Base-by-base conservation (phyloP, 2,329 filamentous ascomycete genomes). In the Rhynchosporium agropyri region DNA sequence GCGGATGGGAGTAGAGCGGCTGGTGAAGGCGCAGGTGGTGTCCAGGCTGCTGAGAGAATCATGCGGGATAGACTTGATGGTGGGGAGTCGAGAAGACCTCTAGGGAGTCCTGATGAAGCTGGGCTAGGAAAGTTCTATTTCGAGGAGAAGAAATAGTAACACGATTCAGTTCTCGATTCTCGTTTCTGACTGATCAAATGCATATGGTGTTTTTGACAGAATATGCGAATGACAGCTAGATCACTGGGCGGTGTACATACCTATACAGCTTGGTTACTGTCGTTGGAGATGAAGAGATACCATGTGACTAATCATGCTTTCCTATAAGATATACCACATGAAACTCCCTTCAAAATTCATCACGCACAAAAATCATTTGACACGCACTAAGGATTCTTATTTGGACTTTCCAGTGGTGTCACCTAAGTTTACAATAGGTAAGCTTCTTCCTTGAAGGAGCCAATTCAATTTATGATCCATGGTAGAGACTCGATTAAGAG, bases 31-130 rank as follows among this genome's bases (percentile, higher is more conserved):
- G 59, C 63, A 20, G 20, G 20, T 28, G 68, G 63, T 43, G 68
- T 63, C 51, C 85, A 90, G 67, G 79, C 85, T 15, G 86, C 88
- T 5, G 88, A 90, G 76, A 80, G 84, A 63, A 86, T 89, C 62
- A 75, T 90, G 64, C 81, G 83, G 62, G 84, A 88, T 69, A 80
- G 81, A 33, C 77, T 88, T 63, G 83, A 84, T 61, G 79, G 79
- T 31, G 81, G 79, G 9, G 81, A 84, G 65, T 76, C 73, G 10
- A 75, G 60, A 67, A 70, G 58, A 55, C 65, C 9, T 75, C 77
- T 0, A 61, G 78, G 79, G 28, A 81, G 75, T 45, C 76, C 81
- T 0, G 78, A 78, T 8, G 76, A 77, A 33, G 76, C 76, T 43
- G 80, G 79, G 10, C 69, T 87, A 58, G 85, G 84, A 13, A 82